Percentiles rank a stretch among this genome's conserved stretches.
Conservation (phyloP, 208 protist genomes). For the Trichomonas vaginalis region DNA sequence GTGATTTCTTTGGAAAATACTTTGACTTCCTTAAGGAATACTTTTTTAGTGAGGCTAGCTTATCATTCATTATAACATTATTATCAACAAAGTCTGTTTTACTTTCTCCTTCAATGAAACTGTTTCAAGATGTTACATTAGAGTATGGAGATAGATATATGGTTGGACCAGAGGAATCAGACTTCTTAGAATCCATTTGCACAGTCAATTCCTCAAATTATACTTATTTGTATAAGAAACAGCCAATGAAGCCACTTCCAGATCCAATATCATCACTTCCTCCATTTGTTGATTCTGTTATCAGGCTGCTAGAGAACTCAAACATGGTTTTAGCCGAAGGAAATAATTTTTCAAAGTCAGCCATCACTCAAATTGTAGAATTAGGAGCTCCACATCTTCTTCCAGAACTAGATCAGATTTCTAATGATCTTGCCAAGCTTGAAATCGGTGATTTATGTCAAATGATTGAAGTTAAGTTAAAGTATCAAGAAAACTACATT, state of each 20-base stretch:
- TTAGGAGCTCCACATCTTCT: not conserved
- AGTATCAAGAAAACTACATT: not conserved
- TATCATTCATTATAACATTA: not conserved
- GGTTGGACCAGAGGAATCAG: not conserved
- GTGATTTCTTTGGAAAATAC: not conserved
- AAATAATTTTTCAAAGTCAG: not conserved
- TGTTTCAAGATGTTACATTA: not conserved
- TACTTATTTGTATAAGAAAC: not conserved
- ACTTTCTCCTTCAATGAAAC: not conserved
- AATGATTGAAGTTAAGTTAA: not conserved
- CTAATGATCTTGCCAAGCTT: not conserved
- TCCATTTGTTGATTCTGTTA: not conserved
- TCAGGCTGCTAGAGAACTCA: not conserved
- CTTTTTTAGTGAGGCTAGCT: not conserved
- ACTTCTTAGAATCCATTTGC: not conserved
- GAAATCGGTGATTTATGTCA: not conserved
- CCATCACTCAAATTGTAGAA: not conserved
- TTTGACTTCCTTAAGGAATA: not conserved
- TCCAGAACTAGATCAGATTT: not conserved
- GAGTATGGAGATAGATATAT: not conserved
- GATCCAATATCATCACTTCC: not conserved
- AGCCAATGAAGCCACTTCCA: not conserved
- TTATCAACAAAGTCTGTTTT: not conserved
- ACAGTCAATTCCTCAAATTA: not conserved
- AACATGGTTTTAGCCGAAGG: not conserved